Evolutionary conservation across 805 yeast genomes (phyloP), one percentile per base, ranked within the genome.

Genomic region (Ogataea ganodermae): DNA sequence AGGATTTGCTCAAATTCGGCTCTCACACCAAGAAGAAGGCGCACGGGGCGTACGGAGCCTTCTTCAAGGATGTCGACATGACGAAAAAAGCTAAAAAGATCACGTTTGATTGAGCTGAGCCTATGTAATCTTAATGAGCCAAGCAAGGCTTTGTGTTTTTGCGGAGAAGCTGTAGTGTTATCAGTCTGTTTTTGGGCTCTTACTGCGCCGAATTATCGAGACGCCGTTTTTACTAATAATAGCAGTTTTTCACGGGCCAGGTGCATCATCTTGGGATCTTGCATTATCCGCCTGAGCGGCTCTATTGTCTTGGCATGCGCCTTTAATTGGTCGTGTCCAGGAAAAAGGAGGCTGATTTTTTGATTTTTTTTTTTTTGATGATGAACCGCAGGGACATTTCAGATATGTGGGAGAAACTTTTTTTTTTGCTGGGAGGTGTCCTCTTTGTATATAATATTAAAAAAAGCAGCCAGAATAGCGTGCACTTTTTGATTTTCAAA

Each of bases 21-120:
- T 90, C 97, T 6, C 98, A 94, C 70, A 94, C 98, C 9, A 94
- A 94, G 72, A 92, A 91, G 85, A 94, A 94, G 75, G 91, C 89
- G 55, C 99, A 94, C 65, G 82, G 92, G 55, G 97, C 92, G n/a
- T 94, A 94, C 61, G 99, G 99, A 56, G 97, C 98, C 0, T 94
- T 94, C 75, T 94, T 74, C 76, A 94, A 92, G 66, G 89, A 91
- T 63, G 94, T 92, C 40, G 98, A 90, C 61, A 78, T 88, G 77
- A 73, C 81, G 53, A 83, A 84, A 66, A 81, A 83, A 62, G 91
- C 91, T 49, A 94, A 89, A 71, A 94, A 94, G 78, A 89, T 92
- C 60, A 89, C 89, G 59, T 92, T 94, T 56, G 83, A 79, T 56
- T 78, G 66, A 53, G 21, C 23, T 8, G 10, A 31, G 18, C 6